Conservation (phyloP, 768 basidiomycete species). For the Filobasidium floriforme region DNA sequence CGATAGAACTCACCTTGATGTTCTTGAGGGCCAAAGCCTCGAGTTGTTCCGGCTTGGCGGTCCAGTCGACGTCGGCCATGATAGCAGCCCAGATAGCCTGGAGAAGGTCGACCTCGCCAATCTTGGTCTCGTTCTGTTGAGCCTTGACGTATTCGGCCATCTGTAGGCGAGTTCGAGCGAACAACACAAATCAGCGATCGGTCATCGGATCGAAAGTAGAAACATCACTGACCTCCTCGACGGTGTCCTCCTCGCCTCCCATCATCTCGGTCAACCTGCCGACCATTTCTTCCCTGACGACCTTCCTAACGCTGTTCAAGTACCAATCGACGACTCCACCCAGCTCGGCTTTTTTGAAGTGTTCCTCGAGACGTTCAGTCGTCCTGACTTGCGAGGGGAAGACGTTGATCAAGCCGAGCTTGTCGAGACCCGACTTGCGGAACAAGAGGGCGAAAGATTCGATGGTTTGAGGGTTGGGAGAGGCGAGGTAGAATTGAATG, state of each 20-base stretch:
- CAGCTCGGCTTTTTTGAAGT: slow-evolving; percentile 74
- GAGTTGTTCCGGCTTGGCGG: slow-evolving; percentile 80
- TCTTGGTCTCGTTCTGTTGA: slow-evolving; percentile 67
- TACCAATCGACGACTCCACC: slow-evolving; percentile 89
- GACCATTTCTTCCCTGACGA: slow-evolving; percentile 69
- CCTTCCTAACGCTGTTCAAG: slow-evolving; percentile 76
- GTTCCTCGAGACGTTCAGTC: slow-evolving; percentile 65
- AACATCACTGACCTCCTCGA: slow-evolving; percentile 55
- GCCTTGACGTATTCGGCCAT: slow-evolving; percentile 66
- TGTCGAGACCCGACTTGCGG: slow-evolving; percentile 75
- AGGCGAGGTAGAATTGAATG: slow-evolving; percentile 69
- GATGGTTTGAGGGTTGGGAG: slow-evolving; percentile 58
- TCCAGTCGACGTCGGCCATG: slow-evolving; percentile 80
- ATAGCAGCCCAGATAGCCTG: slow-evolving; percentile 88
- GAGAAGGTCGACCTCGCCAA: slow-evolving; percentile 76
- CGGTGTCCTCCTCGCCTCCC: slow-evolving; percentile 51
- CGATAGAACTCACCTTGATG: slow-evolving; percentile 60
- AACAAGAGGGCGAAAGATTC: slow-evolving; percentile 78
- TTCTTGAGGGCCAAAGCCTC: slow-evolving; percentile 81
- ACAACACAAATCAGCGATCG: background rate
- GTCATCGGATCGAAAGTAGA: slow-evolving; percentile 6
- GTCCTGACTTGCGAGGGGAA: slow-evolving; percentile 79
- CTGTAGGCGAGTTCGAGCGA: slow-evolving; percentile 46
- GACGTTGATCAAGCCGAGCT: slow-evolving; percentile 61
- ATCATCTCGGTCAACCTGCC: slow-evolving; percentile 57